phyloP scores from a whole-genome alignment of 768 basidiomycete genomes.

The Hirschioporus abietinus region DNA sequence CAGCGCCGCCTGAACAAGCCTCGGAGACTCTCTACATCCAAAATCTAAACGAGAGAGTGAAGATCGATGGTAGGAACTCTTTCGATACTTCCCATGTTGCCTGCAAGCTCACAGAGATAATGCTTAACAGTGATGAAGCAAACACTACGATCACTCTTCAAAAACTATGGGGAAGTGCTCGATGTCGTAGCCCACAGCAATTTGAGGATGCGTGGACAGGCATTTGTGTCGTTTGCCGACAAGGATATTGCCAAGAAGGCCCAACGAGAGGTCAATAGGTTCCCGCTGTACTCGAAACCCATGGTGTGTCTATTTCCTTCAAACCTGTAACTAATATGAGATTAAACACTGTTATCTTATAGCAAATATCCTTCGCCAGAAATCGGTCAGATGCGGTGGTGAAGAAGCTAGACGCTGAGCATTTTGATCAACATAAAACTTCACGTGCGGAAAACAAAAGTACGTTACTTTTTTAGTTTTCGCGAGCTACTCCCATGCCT shows the following conservation, averaged over 20 bases:
- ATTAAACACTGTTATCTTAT: slow-evolving; percentile 8
- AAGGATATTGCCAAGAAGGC: slow-evolving; percentile 83
- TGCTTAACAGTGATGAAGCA: slow-evolving; percentile 72
- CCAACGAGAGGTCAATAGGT: slow-evolving; percentile 87
- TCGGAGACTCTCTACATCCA: slow-evolving; percentile 94
- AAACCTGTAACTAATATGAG: background rate
- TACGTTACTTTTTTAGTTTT: slow-evolving; percentile 31
- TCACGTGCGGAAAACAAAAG: slow-evolving; percentile 80
- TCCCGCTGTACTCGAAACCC: slow-evolving; percentile 94
- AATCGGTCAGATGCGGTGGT: slow-evolving; percentile 90
- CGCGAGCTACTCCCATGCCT: slow-evolving; percentile 7
- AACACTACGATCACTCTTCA: slow-evolving; percentile 84
- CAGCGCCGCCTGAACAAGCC: slow-evolving; percentile 37
- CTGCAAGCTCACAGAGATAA: slow-evolving; percentile 10
- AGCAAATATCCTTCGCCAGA: slow-evolving; percentile 95
- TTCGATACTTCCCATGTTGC: slow-evolving; percentile 8
- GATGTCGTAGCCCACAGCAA: slow-evolving; percentile 96
- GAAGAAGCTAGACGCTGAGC: slow-evolving; percentile 59
- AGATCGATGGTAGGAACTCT: slow-evolving; percentile 54
- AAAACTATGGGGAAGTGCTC: slow-evolving; percentile 86
- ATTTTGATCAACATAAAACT: slow-evolving; percentile 72
- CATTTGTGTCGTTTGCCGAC: slow-evolving; percentile 88
- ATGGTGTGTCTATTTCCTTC: slow-evolving; percentile 55
- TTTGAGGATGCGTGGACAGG: slow-evolving; percentile 96
- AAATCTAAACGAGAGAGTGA: slow-evolving; percentile 94